phyloP scores from a whole-genome alignment of 1,284 basidiomycete genomes.

The Anthracocystis walkeri region DNA sequence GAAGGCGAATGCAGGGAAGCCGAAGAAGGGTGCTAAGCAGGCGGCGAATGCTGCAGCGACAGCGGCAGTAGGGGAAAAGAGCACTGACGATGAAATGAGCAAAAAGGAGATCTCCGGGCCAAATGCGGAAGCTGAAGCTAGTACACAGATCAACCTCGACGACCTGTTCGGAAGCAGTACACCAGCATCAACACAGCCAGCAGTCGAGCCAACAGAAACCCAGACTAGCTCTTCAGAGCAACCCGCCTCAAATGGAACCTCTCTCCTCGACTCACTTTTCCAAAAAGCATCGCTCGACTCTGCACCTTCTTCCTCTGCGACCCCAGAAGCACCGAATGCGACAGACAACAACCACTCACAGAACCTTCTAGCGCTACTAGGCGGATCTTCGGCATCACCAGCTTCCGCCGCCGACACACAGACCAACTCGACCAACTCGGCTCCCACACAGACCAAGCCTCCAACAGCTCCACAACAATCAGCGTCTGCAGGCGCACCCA shows the following conservation, averaged over 20 bases:
- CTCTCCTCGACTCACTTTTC: conserved; percentile 41
- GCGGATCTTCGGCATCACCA: neutral
- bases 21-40: conserved; percentile 25
- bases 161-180: conserved; percentile 28
- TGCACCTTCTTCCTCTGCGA: neutral
- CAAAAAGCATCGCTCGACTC: conserved; percentile 29
- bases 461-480: conserved; percentile 7
- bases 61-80: conserved; percentile 14
- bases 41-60: neutral
- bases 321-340: neutral
- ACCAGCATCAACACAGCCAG: conserved; percentile 1
- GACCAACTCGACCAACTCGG: neutral
- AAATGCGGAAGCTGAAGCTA: neutral
- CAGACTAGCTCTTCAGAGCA: neutral
- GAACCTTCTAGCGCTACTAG: conserved; percentile 23
- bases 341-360: conserved; percentile 13
- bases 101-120: neutral
- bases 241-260: conserved; percentile 9
- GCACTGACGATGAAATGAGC: conserved; percentile 16
- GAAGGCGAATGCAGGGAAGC: conserved; percentile 23
- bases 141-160: conserved; percentile 45
- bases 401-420: neutral
- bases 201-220: neutral
- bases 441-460: neutral
- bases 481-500: conserved; percentile 25